Base-by-base conservation (phyloP, 2,329 filamentous ascomycete genomes). In the Aspergillus jensenii region DNA sequence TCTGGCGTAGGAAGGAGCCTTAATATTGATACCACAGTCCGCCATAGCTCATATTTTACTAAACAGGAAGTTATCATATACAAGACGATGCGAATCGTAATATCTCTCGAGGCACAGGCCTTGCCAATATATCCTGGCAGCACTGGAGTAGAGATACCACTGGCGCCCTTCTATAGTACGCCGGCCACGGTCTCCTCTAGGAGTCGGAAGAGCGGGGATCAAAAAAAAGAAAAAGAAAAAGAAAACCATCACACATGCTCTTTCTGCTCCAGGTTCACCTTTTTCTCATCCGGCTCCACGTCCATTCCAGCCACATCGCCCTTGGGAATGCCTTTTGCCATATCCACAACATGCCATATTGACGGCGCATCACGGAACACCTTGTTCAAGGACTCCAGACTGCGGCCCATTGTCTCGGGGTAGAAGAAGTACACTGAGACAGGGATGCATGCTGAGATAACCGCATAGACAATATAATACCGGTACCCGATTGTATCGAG, bases 351-450 rank as follows among this genome's bases (percentile, higher is more conserved):
- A 14, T 58, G 44, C 47, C 56, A 59, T 8, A 56, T 56, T 4
- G 60, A 56, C 6, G 51, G 41, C 1, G 60, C 60, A 14, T 64
- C 60, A n/a, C 61, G 61, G 52, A 66, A 66, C 33, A 66, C 55
- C 31, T 62, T 45, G 23, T 66, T 56, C 12, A 65, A 49, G 27
- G 52, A 35, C 47, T 67, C 64, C 3, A 67, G 55, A 25, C 50
- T 60, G 23, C 59, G 62, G 11, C 59, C 54, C 58, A 60, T 64
- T 1, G 65, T 67, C 39, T 67, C 65, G 1, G 65, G 64, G 31
- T 62, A 66, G 54, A 67, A 60, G 23, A 67, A 59, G 35, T 64
- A 67, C 11, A 64, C 62, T 1, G 45, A 14, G 6, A 55, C 40
- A 1, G 60, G 59, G 8, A 63, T 61, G 23, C 53, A 44, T 4